A percentile compares a stretch with the other conserved stretches of the same genome.
Evolutionary conservation across 2,329 filamentous ascomycete species (phyloP).

Genomic region (Claviceps digitariae): DNA sequence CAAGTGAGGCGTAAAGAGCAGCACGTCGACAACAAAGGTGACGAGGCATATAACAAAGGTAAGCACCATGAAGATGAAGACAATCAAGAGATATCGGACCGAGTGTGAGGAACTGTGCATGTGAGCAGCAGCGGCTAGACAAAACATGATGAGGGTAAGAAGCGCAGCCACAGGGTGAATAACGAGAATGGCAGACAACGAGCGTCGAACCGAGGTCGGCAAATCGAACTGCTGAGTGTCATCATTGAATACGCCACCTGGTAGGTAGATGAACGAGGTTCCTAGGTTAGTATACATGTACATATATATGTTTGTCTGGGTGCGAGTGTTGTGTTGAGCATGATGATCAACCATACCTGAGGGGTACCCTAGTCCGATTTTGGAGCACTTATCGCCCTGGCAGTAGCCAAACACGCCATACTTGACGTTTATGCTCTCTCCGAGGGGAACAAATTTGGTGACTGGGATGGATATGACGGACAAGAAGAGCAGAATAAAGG

Average conservation of each 20-base stretch:
- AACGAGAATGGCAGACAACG: constrained; percentile 78
- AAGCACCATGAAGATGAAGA: constrained; percentile 77
- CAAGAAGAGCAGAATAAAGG: constrained; percentile 74
- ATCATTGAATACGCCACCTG: constrained; percentile 7
- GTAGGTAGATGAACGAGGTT: neutral
- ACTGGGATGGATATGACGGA: constrained; percentile 87
- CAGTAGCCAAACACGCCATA: constrained; percentile 95
- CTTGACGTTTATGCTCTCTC: constrained; percentile 58
- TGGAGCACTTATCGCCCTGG: constrained; percentile 49
- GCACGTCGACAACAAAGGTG: constrained; percentile 83
- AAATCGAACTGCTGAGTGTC: constrained; percentile 40
- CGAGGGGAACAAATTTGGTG: constrained; percentile 72
- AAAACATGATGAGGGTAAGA: constrained; percentile 71
- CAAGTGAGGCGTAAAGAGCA: constrained; percentile 88
- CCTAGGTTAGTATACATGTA: neutral
- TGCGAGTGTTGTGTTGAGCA: neutral
- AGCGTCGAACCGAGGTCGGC: constrained; percentile 36
- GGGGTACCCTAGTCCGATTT: constrained; percentile 59
- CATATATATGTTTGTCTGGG: neutral
- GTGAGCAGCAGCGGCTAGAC: constrained; percentile 68
- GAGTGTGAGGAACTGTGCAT: constrained; percentile 83
- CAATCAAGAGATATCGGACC: constrained; percentile 67
- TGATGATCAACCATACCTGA: constrained; percentile 41
- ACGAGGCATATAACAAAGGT: constrained; percentile 73
- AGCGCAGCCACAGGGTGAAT: constrained; percentile 85